A percentile compares a stretch with the other conserved stretches of the same genome.
These are phyloP conservation scores for Nicotiana obtusifolia DNA, from an alignment of 257 asterid genomes.

Conservation along the genomic window DNA sequence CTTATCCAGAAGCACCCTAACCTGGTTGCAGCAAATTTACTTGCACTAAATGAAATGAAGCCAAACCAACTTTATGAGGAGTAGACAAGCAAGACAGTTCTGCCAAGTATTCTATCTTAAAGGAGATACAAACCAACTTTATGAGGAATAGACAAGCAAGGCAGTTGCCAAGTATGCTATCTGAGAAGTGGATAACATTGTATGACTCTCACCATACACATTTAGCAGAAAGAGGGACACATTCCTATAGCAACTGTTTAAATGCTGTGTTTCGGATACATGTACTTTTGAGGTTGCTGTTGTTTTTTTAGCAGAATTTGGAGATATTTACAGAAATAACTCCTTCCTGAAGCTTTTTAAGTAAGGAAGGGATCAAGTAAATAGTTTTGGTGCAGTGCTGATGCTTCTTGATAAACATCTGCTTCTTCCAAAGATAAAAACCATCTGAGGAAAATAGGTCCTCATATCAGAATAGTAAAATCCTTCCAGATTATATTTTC, in stretches of 20 bases:
- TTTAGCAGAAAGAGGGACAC: background rate
- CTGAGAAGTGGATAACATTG: background rate
- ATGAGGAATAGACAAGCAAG: background rate
- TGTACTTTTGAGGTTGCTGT: background rate
- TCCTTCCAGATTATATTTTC: background rate
- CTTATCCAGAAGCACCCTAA: conserved; percentile 72
- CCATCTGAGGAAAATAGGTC: background rate
- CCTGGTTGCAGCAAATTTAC: conserved; percentile 38
- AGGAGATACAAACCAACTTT: background rate
- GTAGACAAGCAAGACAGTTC: background rate
- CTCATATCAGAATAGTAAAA: background rate
- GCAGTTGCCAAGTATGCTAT: background rate
- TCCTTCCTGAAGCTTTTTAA: background rate
- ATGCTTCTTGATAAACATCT: background rate
- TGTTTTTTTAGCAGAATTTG: background rate
- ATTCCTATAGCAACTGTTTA: background rate
- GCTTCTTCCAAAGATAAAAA: background rate
- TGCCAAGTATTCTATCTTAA: background rate
- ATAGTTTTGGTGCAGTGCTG: background rate
- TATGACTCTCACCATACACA: background rate
- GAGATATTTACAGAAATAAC: background rate
- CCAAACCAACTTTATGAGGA: background rate
- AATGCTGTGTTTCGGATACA: background rate
- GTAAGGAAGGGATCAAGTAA: background rate
- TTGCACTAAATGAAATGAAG: background rate